Evolutionary conservation across 2,329 filamentous ascomycete species (phyloP), one percentile per base, ranked within the genome.

Genomic region (Monosporascus sp.): DNA sequence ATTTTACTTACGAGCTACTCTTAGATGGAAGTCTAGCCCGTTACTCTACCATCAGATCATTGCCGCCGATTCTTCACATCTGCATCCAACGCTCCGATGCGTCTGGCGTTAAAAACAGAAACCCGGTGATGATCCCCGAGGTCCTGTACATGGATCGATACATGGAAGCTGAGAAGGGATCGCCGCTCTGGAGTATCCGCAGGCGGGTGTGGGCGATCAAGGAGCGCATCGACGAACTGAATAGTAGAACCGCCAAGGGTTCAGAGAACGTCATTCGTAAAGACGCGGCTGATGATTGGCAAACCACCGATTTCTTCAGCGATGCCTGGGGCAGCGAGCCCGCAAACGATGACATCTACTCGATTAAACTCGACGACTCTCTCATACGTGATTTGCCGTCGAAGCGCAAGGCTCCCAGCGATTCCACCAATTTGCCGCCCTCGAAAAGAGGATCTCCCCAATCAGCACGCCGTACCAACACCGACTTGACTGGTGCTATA

Each of bases 111-210:
- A 96, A 96, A 65, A 90, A 91, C 27, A 84, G 83, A 51, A 85
- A 91, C 55, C 83, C 89, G 11, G 81, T 99, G 14, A 78, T 83
- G 20, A 83, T 99, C n/a, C 85, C 87, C 5, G 86, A 94, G 59
- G 85, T 80, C 2, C 78, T 99, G 14, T 96, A 89, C 65, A 77
- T 99, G 50, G 94, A 97, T 70, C 83, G 92, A 27, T 99, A 96
- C 68, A 86, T 92, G 79, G 85, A 90, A 55, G 81, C 82, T 5
- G 74, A 79, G 1, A 75, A 78, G 5, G 77, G 83, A 41, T 81
- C 84, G 3, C 72, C 79, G 1, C 72, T 90, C 2, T 81, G 89
- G 66, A 73, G 78, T 44, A 77, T 81, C 44, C 84, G 90, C 27
- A 79, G 85, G 55, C 76, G 86, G 55, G 83, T 83, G 45, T 97